Evolutionary conservation across 495 filamentous ascomycete species (phyloP).

Genomic region (Immersiella caudata): DNA sequence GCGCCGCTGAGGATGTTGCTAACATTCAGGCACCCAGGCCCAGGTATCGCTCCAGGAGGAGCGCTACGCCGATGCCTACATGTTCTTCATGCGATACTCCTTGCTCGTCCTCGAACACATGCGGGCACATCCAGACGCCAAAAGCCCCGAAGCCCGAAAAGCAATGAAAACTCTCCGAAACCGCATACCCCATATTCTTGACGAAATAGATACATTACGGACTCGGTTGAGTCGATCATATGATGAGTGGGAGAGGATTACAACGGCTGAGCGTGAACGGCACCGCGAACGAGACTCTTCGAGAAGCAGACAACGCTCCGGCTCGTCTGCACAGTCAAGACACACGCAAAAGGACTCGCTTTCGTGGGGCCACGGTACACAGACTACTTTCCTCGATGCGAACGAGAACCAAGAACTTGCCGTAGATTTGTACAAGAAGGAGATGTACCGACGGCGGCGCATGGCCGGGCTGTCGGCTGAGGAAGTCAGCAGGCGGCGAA

Average conservation of each 20-base stretch:
- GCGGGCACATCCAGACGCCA: slow-evolving; percentile 67
- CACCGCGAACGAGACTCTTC: slow-evolving; percentile 3
- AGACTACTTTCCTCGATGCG: slow-evolving; percentile 59
- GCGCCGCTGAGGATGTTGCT: neutral
- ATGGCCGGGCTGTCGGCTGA: slow-evolving; percentile 57
- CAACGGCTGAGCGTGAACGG: slow-evolving; percentile 19
- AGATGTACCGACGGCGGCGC: slow-evolving; percentile 69
- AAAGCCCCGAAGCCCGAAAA: slow-evolving; percentile 43
- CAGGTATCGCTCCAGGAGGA: slow-evolving; percentile 80
- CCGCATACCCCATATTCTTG: slow-evolving; percentile 25
- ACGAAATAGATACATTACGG: slow-evolving; percentile 58
- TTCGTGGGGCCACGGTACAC: slow-evolving; percentile 44
- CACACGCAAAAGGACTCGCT: slow-evolving; percentile 54
- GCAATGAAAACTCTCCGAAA: slow-evolving; percentile 29
- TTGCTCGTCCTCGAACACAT: slow-evolving; percentile 67
- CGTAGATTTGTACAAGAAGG: slow-evolving; percentile 72
- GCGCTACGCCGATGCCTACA: slow-evolving; percentile 82
- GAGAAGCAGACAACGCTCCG: slow-evolving; percentile 8
- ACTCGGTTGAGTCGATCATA: slow-evolving; percentile 41
- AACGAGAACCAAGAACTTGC: slow-evolving; percentile 74
- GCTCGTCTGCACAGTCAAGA: slow-evolving; percentile 32
- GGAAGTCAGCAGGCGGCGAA: slow-evolving; percentile 59
- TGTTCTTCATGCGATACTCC: slow-evolving; percentile 82
- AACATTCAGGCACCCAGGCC: slow-evolving; percentile 33
- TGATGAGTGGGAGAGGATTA: slow-evolving; percentile 38